These are phyloP conservation scores for Madurella mycetomatis DNA, from an alignment of 2,329 filamentous ascomycete species.

Conservation along the genomic window DNA sequence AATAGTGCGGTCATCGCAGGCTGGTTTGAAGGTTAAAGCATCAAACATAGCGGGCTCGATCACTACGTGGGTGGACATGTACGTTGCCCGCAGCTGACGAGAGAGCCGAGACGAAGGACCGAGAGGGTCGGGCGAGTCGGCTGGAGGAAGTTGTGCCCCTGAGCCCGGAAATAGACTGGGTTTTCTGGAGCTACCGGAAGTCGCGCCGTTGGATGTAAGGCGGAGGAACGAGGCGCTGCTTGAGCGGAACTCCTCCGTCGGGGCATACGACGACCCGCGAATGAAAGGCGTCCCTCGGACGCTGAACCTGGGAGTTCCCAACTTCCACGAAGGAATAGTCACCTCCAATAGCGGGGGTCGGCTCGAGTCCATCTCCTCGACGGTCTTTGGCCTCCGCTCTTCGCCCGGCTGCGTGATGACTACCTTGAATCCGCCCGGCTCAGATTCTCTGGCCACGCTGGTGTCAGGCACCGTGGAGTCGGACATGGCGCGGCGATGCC, in stretches of 20 bases:
- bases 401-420: conserved; percentile 69
- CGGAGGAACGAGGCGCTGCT: conserved; percentile 52
- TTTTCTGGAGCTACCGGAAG: conserved; percentile 33
- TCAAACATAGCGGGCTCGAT: conserved; percentile 80
- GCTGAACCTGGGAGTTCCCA: conserved; percentile 80
- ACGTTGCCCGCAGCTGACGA: conserved; percentile 42
- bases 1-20: conserved; percentile 71
- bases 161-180: conserved; percentile 38
- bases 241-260: conserved; percentile 66
- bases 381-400: conserved; percentile 56
- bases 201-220: conserved; percentile 34
- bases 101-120: conserved; percentile 38
- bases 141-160: conserved; percentile 30
- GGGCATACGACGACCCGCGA: conserved; percentile 74
- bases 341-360: conserved; percentile 60
- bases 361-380: conserved; percentile 49
- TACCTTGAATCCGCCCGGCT: conserved; percentile 69
- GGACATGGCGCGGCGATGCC: conserved; percentile 63
- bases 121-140: conserved; percentile 27
- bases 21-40: conserved; percentile 69
- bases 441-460: conserved; percentile 46
- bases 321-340: conserved; percentile 75
- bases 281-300: conserved; percentile 70
- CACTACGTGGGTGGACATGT: conserved; percentile 44
- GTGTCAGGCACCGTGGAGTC: conserved; percentile 72